Evolutionary conservation across 1,139 yeast genomes (phyloP).

Genomic region (Pichia sorboxylosa): DNA sequence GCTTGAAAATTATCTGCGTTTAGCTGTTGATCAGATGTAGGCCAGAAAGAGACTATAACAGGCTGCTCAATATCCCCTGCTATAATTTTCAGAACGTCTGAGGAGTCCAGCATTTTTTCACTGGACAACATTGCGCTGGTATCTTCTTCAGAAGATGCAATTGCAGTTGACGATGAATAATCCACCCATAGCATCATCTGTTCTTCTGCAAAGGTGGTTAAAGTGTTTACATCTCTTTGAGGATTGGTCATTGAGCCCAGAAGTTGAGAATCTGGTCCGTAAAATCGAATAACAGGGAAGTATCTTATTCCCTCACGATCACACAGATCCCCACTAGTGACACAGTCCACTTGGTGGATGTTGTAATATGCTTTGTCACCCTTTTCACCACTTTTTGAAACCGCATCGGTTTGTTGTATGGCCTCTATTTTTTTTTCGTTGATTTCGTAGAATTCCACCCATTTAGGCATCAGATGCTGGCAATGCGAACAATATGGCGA

Average conservation of each 20-base stretch:
- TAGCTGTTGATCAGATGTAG: constrained; percentile 36
- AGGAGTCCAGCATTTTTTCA: constrained; percentile 18
- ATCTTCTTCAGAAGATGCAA: not conserved
- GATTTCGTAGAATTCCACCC: constrained; percentile 44
- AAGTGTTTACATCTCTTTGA: constrained; percentile 35
- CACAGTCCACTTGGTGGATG: constrained; percentile 63
- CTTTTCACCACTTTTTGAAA: too few species aligned
- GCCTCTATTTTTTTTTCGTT: too few species aligned
- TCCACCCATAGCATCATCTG: constrained; percentile 30
- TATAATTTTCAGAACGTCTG: constrained; percentile 30
- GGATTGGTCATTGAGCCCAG: constrained; percentile 19
- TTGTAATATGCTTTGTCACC: constrained; percentile 23
- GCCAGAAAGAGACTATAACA: constrained; percentile 52
- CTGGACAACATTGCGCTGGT: not conserved
- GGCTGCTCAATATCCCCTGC: constrained; percentile 41
- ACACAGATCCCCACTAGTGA: constrained; percentile 63
- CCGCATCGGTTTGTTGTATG: too few species aligned
- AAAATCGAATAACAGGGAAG: constrained; percentile 38
- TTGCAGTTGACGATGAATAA: not conserved
- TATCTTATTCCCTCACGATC: constrained; percentile 41
- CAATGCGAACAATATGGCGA: constrained; percentile 71
- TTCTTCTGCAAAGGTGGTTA: constrained; percentile 42
- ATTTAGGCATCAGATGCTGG: constrained; percentile 48
- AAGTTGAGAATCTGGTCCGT: constrained; percentile 41
- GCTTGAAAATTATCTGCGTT: constrained; percentile 27